Base-by-base conservation (phyloP, 2,329 filamentous ascomycete genomes). In the Trichoderma harzianum region DNA sequence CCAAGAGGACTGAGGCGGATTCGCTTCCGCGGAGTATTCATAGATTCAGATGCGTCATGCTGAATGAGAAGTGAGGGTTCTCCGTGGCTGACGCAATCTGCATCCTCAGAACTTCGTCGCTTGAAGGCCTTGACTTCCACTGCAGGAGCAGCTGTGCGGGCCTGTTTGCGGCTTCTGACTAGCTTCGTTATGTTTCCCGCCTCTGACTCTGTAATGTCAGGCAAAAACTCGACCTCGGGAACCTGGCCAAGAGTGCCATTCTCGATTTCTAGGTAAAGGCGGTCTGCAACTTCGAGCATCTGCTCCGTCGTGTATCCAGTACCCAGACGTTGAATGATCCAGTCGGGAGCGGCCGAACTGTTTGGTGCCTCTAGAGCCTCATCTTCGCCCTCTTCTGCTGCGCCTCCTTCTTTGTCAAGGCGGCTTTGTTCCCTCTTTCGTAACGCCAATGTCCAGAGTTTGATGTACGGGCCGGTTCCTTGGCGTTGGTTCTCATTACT, bases 401-500 rank as follows among this genome's bases (percentile, higher is more conserved):
- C 32, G 26, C 62, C 71, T 12, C 18, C 30, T 26, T 77, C 80
- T 32, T 81, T 81, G 14, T 81, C 80, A 8, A 89, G 81, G 5
- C 89, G 86, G 75, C 87, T 84, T 76, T 89, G 84, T 77, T 92
- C 90, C 16, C 91, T 87, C 80, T 91, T 91, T 58, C 90, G 86
- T 62, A 91, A 84, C 7, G 85, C 86, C 7, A 94, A 80, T 1
- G 87, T 85, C 88, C 91, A 94, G 75, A 78, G 77, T 58, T 78
- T 79, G 69, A 83, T 81, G 63, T 77, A 78, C 6, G 80, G 78
- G 0, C 78, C 78, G 60, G 76, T 76, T 28, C 75, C 77, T 18
- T 74, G 73, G 34, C 74, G 76, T 47, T 80, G 76, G 72, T 90
- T 89, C 3, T 81, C 76, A 36, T 86, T 82, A 72, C 86, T 89